Conservation (phyloP, 352 stramenopile species). For the Pythium brachiatum region DNA sequence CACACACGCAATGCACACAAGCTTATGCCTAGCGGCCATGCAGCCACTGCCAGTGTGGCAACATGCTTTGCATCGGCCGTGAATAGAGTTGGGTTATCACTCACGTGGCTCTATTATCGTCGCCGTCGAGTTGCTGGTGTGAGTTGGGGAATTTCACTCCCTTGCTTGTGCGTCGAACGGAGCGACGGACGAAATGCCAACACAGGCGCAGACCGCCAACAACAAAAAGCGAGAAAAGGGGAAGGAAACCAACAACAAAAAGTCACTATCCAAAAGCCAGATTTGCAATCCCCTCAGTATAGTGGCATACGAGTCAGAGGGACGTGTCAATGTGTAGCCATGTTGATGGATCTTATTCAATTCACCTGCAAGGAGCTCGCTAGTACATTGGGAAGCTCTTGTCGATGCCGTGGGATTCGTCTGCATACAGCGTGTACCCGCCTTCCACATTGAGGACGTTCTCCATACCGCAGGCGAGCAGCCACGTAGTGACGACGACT, state of each 20-base stretch:
- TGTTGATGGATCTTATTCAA: slow-evolving; percentile 3
- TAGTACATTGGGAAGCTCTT: slow-evolving; percentile 76
- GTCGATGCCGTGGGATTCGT: slow-evolving; percentile 32
- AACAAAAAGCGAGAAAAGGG: not conserved
- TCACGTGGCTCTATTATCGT: not conserved
- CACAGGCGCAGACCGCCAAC: not conserved
- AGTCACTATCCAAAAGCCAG: not conserved
- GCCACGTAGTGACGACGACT: slow-evolving; percentile 48
- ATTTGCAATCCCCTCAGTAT: not conserved
- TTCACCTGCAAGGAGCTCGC: not conserved
- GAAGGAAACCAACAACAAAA: slow-evolving; percentile 3
- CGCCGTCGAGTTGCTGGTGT: not conserved
- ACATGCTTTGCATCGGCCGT: not conserved
- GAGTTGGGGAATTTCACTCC: not conserved
- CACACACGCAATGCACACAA: too few relatives aligned
- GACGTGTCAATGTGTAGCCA: slow-evolving; percentile 10
- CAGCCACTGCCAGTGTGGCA: too few relatives aligned
- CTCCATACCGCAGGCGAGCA: slow-evolving; percentile 40
- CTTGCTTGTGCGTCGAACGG: not conserved
- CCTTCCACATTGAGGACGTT: slow-evolving; percentile 65
- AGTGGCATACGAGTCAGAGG: slow-evolving; percentile 1
- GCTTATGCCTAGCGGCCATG: too few relatives aligned
- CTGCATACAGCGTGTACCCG: slow-evolving; percentile 66
- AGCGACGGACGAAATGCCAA: slow-evolving; percentile 5
- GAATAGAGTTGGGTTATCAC: not conserved